Percentiles rank a stretch among this genome's conserved stretches.
Conservation (phyloP, 1,284 basidiomycete species). For the Leccinum variabile region DNA sequence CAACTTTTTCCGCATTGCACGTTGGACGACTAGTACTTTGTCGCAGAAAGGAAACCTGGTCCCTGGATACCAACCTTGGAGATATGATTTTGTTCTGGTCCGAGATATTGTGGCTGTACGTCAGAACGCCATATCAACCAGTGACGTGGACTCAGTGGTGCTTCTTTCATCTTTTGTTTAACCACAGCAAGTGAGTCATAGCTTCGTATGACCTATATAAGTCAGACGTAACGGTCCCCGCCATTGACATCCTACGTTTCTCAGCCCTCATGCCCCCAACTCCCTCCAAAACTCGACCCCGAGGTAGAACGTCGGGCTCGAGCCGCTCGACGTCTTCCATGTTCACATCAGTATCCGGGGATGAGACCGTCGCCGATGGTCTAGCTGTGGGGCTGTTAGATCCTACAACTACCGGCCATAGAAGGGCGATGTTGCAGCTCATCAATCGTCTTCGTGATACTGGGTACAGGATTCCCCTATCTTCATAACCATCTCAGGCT, state of each 20-base stretch:
- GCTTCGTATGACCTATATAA: neutral
- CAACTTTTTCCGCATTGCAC: neutral
- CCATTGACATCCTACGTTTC: neutral
- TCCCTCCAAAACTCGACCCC: neutral
- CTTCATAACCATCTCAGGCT: neutral
- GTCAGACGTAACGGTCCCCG: neutral
- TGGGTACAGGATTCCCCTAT: slow-evolving; percentile 40
- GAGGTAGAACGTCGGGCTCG: slow-evolving; percentile 6
- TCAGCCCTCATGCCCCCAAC: neutral
- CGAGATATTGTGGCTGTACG: neutral
- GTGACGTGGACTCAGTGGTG: neutral
- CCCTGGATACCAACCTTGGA: neutral
- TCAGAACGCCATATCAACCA: neutral
- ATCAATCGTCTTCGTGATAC: slow-evolving; percentile 36
- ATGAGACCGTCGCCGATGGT: neutral
- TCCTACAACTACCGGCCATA: neutral
- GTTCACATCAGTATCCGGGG: neutral
- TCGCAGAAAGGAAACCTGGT: neutral
- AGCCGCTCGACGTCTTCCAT: neutral
- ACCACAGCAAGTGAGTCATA: neutral
- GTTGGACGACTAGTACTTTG: neutral
- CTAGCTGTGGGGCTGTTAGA: slow-evolving; percentile 45
- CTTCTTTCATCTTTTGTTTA: neutral
- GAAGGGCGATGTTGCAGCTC: neutral
- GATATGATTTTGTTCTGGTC: neutral